Conservation (phyloP, 2,329 filamentous ascomycete species). For the Aspergillus nomiae region DNA sequence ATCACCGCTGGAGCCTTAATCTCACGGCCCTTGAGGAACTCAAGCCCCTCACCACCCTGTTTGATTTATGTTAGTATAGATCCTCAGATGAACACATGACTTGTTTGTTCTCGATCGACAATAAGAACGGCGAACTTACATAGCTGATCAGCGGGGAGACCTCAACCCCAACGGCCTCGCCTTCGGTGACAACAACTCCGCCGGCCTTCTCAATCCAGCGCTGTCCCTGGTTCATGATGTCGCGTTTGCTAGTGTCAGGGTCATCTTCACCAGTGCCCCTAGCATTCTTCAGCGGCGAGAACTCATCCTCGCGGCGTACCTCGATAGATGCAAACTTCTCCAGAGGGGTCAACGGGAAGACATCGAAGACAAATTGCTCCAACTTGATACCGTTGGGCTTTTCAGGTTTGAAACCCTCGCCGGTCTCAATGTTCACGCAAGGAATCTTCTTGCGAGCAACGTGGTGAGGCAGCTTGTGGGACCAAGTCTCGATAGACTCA, state of each 20-base stretch:
- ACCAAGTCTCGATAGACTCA: slow-evolving; percentile 85
- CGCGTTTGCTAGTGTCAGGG: slow-evolving; percentile 84
- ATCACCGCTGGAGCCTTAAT: slow-evolving; percentile 67
- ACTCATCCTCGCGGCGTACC: slow-evolving; percentile 95
- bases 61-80: slow-evolving; percentile 17
- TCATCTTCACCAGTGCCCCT: slow-evolving; percentile 87
- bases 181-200: slow-evolving; percentile 69
- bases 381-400: slow-evolving; percentile 98
- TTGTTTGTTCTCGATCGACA: neutral
- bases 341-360: slow-evolving; percentile 85
- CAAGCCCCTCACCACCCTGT: slow-evolving; percentile 64
- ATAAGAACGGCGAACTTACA: slow-evolving; percentile 60
- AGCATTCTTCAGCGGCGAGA: slow-evolving; percentile 94
- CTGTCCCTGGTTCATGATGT: slow-evolving; percentile 87
- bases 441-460: slow-evolving; percentile 99
- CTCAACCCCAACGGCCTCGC: slow-evolving; percentile 70
- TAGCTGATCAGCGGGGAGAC: slow-evolving; percentile 94
- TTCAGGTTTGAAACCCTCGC: slow-evolving; percentile 82
- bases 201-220: slow-evolving; percentile 83
- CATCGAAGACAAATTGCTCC: slow-evolving; percentile 98
- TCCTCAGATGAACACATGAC: neutral
- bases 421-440: slow-evolving; percentile 72
- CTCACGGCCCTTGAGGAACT: slow-evolving; percentile 60
- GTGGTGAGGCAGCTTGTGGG: slow-evolving; percentile 86
- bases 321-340: slow-evolving; percentile 94